A percentile compares a stretch with the other conserved stretches of the same genome.
Evolutionary conservation across 23 red algal genomes (phyloP).

Genomic region (Gracilaria gracilis): DNA sequence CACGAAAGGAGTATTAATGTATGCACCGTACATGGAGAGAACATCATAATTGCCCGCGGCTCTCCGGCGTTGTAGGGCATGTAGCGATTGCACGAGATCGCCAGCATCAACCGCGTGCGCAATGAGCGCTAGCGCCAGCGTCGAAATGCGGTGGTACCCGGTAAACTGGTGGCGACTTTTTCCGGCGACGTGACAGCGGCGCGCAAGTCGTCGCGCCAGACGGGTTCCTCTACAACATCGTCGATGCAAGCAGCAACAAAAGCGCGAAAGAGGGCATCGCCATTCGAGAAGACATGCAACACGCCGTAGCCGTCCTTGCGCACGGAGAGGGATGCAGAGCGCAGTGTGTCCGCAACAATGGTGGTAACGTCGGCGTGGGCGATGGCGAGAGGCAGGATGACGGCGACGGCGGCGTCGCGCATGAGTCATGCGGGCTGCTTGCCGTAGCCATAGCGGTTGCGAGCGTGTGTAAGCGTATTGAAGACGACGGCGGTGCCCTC

Average conservation of each 20-base stretch:
- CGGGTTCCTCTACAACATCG: neutral
- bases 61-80: neutral
- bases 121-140: neutral
- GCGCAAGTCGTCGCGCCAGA: neutral
- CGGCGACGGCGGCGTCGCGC: neutral
- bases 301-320: neutral
- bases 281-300: neutral
- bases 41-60: neutral
- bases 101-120: neutral
- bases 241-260: neutral
- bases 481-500: neutral
- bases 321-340: neutral
- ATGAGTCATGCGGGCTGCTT: neutral
- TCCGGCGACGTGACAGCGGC: neutral
- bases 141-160: neutral
- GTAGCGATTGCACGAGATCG: neutral
- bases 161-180: neutral
- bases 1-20: neutral
- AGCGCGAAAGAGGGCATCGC: neutral
- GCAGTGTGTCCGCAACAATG: neutral
- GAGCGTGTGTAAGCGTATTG: neutral
- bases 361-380: neutral
- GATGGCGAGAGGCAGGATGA: neutral
- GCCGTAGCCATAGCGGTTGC: neutral
- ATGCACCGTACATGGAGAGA: conserved; percentile 6